Conservation (phyloP, 331 rosid genomes). For the Pyrus hybrid region DNA sequence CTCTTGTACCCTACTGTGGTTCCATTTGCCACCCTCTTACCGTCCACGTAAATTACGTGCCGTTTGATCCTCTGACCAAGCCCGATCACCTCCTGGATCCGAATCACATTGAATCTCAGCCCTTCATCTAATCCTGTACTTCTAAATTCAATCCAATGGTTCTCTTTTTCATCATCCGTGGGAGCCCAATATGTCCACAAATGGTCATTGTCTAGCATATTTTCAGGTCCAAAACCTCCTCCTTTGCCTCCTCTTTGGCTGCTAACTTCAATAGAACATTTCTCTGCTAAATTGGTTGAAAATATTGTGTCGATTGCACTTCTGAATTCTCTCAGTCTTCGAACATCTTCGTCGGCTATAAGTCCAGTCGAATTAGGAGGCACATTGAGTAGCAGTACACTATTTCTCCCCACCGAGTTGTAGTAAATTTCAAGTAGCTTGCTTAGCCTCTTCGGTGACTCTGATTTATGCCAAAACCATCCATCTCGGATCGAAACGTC, state of each 20-base stretch:
- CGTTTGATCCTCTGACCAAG: constrained; percentile 78
- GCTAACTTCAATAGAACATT: too few species aligned
- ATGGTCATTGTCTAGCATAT: too few species aligned
- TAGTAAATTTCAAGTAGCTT: too few species aligned
- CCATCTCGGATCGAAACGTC: too few species aligned
- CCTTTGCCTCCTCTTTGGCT: too few species aligned
- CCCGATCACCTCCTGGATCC: constrained; percentile 92
- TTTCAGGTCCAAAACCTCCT: too few species aligned
- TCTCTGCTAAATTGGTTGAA: constrained; percentile 43
- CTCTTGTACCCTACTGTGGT: constrained; percentile 79
- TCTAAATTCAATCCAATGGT: constrained; percentile 65
- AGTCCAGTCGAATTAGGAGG: constrained; percentile 81
- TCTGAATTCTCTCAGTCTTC: constrained; percentile 50
- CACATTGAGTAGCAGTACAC: constrained; percentile 74
- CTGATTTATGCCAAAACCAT: too few species aligned
- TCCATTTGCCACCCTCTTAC: constrained; percentile 39
- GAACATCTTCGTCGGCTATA: constrained; percentile 47
- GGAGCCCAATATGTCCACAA: constrained; percentile 93
- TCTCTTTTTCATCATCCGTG: constrained; percentile 16
- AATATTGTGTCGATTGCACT: constrained; percentile 56
- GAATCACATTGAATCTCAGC: constrained; percentile 67
- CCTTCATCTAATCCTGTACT: constrained; percentile 6
- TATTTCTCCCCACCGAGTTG: too few species aligned
- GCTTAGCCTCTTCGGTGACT: too few species aligned
- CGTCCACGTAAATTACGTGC: constrained; percentile 66